Evolutionary conservation across 2,329 filamentous ascomycete species (phyloP).

Genomic region (Penicillium paneum): DNA sequence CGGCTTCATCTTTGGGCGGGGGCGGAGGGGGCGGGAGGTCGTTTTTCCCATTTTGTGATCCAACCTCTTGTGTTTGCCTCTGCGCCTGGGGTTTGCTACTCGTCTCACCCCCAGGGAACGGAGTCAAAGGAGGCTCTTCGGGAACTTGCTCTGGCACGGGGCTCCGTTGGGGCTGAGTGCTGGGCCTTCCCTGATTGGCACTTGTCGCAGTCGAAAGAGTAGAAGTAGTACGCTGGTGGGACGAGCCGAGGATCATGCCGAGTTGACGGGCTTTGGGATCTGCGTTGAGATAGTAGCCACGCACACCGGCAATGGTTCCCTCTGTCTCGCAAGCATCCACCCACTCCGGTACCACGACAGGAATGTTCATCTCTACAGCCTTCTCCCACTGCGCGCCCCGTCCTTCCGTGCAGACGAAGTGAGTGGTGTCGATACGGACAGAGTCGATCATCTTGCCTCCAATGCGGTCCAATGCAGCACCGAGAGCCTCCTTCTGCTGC

Average conservation of each 20-base stretch:
- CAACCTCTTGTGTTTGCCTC: conserved; percentile 25
- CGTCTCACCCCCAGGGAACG: conserved; percentile 32
- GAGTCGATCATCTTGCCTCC: conserved; percentile 87
- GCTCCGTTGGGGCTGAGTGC: conserved; percentile 21
- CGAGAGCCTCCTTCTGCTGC: conserved; percentile 68
- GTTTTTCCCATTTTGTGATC: conserved; percentile 27
- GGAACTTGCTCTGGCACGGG: conserved; percentile 23
- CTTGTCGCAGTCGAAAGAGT: conserved; percentile 29
- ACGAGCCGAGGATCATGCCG: conserved; percentile 36
- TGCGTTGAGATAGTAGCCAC: conserved; percentile 94
- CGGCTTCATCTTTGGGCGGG: conserved; percentile 29
- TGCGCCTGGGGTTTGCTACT: conserved; percentile 29
- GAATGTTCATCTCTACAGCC: conserved; percentile 95
- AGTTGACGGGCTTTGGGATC: conserved; percentile 61
- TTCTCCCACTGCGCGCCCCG: conserved; percentile 90
- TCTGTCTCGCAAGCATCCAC: conserved; percentile 92
- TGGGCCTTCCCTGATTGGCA: conserved; percentile 24
- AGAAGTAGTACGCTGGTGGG: conserved; percentile 33
- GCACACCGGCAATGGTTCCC: conserved; percentile 87
- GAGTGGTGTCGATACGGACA: conserved; percentile 94
- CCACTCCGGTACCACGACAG: conserved; percentile 95
- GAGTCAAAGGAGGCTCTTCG: conserved; percentile 32
- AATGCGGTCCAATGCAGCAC: conserved; percentile 75
- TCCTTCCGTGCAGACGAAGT: conserved; percentile 95
- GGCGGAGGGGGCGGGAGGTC: conserved; percentile 24